Evolutionary conservation across 2,329 filamentous ascomycete species (phyloP).

Genomic region (Colletotrichum gloeosporioides): DNA sequence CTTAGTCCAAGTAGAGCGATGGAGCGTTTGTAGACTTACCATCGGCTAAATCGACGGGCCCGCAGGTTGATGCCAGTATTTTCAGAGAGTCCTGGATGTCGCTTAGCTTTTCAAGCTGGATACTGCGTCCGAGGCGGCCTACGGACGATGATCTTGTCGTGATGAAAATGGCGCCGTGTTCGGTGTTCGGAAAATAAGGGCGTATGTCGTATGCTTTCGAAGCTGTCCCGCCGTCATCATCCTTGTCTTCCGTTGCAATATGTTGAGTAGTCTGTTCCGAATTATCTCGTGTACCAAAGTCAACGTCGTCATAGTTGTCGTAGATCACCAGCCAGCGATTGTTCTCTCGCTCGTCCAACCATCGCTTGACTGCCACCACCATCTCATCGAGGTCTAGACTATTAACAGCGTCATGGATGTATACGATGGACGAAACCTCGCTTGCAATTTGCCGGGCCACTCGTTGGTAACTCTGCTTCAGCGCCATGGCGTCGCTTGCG

Average conservation of each 20-base stretch:
- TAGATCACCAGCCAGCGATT: slow-evolving; percentile 43
- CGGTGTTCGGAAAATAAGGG: slow-evolving; percentile 30
- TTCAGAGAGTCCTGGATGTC: slow-evolving; percentile 29
- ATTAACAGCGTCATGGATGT: slow-evolving; percentile 27
- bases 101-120: slow-evolving; percentile 37
- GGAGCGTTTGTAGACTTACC: slow-evolving; percentile 25
- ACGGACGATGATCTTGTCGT: slow-evolving; percentile 40
- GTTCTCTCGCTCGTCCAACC: slow-evolving; percentile 40
- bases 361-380: slow-evolving; percentile 37
- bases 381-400: slow-evolving; percentile 28
- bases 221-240: not conserved
- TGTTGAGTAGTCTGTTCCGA: not conserved
- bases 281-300: slow-evolving; percentile 16
- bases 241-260: fast-evolving
- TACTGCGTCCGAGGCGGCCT: slow-evolving; percentile 32
- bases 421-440: slow-evolving; percentile 26
- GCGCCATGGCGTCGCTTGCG: slow-evolving; percentile 36
- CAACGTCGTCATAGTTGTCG: slow-evolving; percentile 47
- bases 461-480: slow-evolving; percentile 38
- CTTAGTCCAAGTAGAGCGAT: not conserved
- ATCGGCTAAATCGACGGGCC: slow-evolving; percentile 24
- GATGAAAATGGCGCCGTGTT: slow-evolving; percentile 44
- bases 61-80: slow-evolving; percentile 34
- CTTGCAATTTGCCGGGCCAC: slow-evolving; percentile 32
- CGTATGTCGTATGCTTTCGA: slow-evolving; percentile 34